phyloP scores from a whole-genome alignment of 148 eudicot species.

The Rhododendron kiyosumense region DNA sequence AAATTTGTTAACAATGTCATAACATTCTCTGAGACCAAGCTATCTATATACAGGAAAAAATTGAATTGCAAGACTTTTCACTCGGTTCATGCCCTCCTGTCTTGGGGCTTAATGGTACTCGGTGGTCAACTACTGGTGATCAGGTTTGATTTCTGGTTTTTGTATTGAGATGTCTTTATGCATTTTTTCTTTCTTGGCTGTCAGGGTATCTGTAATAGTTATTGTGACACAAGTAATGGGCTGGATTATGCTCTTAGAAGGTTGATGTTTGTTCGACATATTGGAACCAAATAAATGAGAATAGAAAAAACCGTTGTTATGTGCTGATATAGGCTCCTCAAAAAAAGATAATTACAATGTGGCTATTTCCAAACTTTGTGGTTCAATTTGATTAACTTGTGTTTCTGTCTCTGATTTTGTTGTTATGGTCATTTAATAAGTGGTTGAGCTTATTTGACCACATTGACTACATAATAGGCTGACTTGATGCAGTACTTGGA shows the following conservation, averaged over 20 bases:
- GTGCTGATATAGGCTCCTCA: not conserved
- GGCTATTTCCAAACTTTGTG: not conserved
- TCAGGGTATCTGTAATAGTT: not conserved
- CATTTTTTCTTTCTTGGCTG: not conserved
- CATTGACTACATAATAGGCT: not conserved
- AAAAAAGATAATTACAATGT: not conserved
- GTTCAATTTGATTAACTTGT: not conserved
- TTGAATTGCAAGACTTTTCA: conserved; percentile 87
- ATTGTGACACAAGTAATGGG: not conserved
- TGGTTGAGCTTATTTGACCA: not conserved
- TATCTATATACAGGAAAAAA: conserved; percentile 58
- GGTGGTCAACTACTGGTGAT: conserved; percentile 68
- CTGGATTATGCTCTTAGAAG: no score
- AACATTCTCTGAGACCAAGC: not conserved
- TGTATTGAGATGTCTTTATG: not conserved
- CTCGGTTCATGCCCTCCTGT: conserved; percentile 78
- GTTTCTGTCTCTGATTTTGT: not conserved
- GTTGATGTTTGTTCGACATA: no score
- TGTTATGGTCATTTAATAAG: not conserved
- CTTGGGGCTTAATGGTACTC: conserved; percentile 77
- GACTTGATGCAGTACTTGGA: conserved; percentile 1
- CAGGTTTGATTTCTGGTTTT: conserved; percentile 48
- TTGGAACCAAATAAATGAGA: no score
- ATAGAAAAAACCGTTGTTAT: not conserved
- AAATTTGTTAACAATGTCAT: not conserved